These are phyloP conservation scores for Nepenthes alata DNA, from an alignment of 179 eudicot genomes.

Conservation along the genomic window DNA sequence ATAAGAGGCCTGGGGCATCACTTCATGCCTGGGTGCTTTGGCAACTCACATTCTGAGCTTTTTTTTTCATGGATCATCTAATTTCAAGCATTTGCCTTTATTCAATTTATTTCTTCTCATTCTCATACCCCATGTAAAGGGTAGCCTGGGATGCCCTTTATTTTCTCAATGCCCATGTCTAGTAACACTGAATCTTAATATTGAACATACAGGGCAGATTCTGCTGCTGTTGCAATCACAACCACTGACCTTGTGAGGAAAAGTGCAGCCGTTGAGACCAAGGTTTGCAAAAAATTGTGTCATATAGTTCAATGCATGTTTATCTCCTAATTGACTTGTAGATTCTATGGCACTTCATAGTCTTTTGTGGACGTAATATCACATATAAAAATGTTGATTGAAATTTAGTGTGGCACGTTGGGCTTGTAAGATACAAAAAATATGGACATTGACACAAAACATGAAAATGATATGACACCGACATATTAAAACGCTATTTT, in stretches of 20 bases:
- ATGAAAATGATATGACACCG: too few relatives aligned
- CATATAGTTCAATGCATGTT: too few relatives aligned
- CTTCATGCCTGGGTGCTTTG: background rate
- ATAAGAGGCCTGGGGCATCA: background rate
- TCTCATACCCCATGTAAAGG: too few relatives aligned
- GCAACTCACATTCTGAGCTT: background rate
- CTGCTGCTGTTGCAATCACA: slow-evolving; percentile 94
- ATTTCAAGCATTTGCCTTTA: background rate
- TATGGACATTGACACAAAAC: too few relatives aligned
- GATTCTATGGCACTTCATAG: background rate
- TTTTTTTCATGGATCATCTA: background rate
- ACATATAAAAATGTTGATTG: background rate
- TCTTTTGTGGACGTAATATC: background rate
- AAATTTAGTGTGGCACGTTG: too few relatives aligned
- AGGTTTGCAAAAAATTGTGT: slow-evolving; percentile 28
- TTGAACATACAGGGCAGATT: slow-evolving; percentile 63
- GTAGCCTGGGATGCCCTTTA: too few relatives aligned
- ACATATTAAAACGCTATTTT: too few relatives aligned
- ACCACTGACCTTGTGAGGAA: slow-evolving; percentile 97
- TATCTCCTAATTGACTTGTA: too few relatives aligned
- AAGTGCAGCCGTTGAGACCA: slow-evolving; percentile 77
- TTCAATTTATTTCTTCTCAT: background rate
- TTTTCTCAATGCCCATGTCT: background rate
- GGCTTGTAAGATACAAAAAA: too few relatives aligned
- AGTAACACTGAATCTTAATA: slow-evolving; percentile 13